These are phyloP conservation scores for Tetradesmus lagerheimii DNA, from an alignment of 139 green algal species.

Conservation along the genomic window DNA sequence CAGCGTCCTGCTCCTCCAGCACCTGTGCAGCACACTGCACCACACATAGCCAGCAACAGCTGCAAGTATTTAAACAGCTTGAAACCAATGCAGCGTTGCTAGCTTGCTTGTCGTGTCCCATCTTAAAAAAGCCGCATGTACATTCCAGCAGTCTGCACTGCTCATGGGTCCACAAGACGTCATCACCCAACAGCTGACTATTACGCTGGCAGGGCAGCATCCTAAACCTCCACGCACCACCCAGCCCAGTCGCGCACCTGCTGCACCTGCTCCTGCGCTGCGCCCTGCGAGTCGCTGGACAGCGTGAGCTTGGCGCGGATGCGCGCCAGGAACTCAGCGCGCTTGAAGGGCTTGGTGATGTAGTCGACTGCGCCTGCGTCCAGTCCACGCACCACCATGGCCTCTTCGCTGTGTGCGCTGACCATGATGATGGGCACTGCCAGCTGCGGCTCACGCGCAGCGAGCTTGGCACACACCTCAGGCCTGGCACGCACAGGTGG, in stretches of 20 bases:
- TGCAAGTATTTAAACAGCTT: too few species aligned
- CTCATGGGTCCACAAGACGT: too few species aligned
- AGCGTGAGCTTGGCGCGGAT: conserved; percentile 55
- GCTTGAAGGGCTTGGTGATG: conserved; percentile 68
- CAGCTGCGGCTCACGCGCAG: conserved; percentile 36
- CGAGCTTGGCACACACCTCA: conserved; percentile 56
- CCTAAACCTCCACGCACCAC: background rate
- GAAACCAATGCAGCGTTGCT: too few species aligned
- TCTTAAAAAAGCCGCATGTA: too few species aligned
- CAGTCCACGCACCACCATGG: conserved; percentile 56
- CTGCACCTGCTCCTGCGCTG: background rate
- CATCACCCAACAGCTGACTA: background rate
- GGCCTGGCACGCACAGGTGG: conserved; percentile 41
- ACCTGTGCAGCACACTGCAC: background rate
- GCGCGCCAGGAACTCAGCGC: conserved; percentile 62
- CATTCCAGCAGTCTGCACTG: too few species aligned
- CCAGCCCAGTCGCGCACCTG: background rate
- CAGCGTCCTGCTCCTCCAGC: background rate
- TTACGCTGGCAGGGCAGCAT: too few species aligned
- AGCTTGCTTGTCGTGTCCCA: too few species aligned
- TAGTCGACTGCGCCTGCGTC: conserved; percentile 65
- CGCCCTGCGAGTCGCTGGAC: background rate
- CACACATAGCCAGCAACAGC: too few species aligned
- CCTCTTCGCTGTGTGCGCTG: conserved; percentile 58
- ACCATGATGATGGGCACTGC: conserved; percentile 67